Percentiles rank a stretch among this genome's conserved stretches.
Conservation (phyloP, 1,139 yeast genomes). For the Debaryomyces coudertii region DNA sequence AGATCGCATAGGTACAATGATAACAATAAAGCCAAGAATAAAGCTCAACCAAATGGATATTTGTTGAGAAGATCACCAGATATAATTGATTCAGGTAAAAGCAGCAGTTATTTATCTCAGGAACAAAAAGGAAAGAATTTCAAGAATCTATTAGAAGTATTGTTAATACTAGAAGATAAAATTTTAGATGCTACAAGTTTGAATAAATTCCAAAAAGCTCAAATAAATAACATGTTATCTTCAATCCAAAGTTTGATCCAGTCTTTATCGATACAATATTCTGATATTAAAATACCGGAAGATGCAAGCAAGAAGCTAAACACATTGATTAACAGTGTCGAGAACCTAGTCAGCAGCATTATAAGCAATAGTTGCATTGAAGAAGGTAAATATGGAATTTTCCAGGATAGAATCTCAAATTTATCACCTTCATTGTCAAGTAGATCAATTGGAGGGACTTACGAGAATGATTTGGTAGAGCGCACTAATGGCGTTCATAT, state of each 20-base stretch:
- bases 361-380: background rate
- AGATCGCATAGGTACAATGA: background rate
- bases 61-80: background rate
- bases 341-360: slow-evolving; percentile 5
- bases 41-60: background rate
- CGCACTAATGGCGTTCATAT: background rate
- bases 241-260: slow-evolving; percentile 9
- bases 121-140: background rate
- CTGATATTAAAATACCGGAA: slow-evolving; percentile 9
- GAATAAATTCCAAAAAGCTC: slow-evolving; percentile 8
- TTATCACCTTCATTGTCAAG: slow-evolving; percentile 21
- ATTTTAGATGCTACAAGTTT: background rate
- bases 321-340: slow-evolving; percentile 11
- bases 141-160: background rate
- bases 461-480: slow-evolving; percentile 5
- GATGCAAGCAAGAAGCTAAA: slow-evolving; percentile 8
- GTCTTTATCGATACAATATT: slow-evolving; percentile 11
- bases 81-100: background rate
- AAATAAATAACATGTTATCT: slow-evolving; percentile 10
- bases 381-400: slow-evolving; percentile 16
- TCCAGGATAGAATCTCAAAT: slow-evolving; percentile 20
- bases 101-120: background rate
- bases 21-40: background rate
- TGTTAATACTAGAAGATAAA: slow-evolving; percentile 7
- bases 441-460: slow-evolving; percentile 11